These are phyloP conservation scores for Xylariales sp. DNA, from an alignment of 2,329 filamentous ascomycete species.

Conservation along the genomic window DNA sequence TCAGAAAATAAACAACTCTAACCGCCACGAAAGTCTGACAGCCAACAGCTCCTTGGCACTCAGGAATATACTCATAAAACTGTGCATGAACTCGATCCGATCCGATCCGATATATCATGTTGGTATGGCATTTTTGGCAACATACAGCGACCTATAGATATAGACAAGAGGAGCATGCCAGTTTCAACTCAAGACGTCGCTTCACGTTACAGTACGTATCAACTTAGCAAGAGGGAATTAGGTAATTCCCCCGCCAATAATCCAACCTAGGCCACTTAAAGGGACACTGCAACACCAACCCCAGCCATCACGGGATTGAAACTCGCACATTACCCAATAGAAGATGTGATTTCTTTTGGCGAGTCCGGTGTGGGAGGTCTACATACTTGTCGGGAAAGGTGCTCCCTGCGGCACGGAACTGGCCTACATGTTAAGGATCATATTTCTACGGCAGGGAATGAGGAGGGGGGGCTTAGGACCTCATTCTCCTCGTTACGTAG, in stretches of 20 bases:
- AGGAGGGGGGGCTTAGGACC: constrained; percentile 8
- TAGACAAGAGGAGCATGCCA: background rate
- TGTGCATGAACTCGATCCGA: constrained; percentile 26
- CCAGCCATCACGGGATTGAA: constrained; percentile 25
- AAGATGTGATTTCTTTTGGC: background rate
- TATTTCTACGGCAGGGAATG: background rate
- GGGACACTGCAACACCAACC: constrained; percentile 17
- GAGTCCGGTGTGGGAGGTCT: background rate
- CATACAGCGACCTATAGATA: constrained; percentile 14
- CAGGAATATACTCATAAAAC: background rate
- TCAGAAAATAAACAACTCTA: background rate
- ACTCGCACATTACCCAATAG: constrained; percentile 19
- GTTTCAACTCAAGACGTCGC: background rate
- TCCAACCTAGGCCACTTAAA: background rate
- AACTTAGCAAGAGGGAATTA: background rate
- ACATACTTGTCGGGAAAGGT: constrained; percentile 21
- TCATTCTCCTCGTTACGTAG: constrained; percentile 28
- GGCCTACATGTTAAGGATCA: constrained; percentile 32
- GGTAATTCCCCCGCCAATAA: constrained; percentile 16
- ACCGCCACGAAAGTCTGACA: background rate
- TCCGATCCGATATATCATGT: constrained; percentile 31
- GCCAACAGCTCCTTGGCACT: background rate
- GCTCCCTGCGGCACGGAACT: constrained; percentile 20
- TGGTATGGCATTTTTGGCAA: constrained; percentile 16
- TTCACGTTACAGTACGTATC: constrained; percentile 15